Conservation (phyloP, 495 filamentous ascomycete species). For the Schizothecium vesticola region DNA sequence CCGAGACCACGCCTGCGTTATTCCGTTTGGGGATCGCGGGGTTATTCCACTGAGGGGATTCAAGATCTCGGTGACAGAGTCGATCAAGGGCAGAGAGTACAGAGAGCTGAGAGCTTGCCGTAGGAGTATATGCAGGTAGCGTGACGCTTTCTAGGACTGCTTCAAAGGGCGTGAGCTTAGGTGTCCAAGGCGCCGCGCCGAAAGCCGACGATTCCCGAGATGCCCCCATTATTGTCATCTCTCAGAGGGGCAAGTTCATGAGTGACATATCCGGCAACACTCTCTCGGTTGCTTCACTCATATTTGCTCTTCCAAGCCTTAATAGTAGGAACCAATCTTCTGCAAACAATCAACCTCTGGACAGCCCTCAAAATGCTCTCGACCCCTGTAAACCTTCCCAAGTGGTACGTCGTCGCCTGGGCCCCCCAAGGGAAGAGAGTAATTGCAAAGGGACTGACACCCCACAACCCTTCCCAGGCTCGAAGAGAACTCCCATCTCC, state of each 20-base stretch:
- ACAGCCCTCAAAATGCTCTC: constrained; percentile 36
- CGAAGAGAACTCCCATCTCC: constrained; percentile 82
- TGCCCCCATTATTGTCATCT: not conserved
- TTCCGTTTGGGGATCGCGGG: not conserved
- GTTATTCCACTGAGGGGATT: not conserved
- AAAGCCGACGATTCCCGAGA: constrained; percentile 4
- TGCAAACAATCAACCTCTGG: not conserved
- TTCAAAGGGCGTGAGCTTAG: not conserved
- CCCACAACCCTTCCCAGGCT: constrained; percentile 55
- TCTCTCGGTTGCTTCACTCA: not conserved
- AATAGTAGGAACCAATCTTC: not conserved
- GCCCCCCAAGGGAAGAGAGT: not conserved
- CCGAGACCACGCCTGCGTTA: not conserved
- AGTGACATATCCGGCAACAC: not conserved
- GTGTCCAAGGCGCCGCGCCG: not conserved
- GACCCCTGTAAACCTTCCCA: constrained; percentile 69
- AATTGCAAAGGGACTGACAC: not conserved
- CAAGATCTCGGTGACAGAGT: not conserved
- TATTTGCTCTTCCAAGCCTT: not conserved
- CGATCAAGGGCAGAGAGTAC: not conserved
- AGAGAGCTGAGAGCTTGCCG: not conserved
- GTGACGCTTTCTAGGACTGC: not conserved
- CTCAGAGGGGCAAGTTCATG: not conserved
- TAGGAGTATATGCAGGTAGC: not conserved
- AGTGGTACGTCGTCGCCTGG: constrained; percentile 56